Base-by-base conservation (phyloP, 139 green algal genomes). In the Asterochloris erici region DNA sequence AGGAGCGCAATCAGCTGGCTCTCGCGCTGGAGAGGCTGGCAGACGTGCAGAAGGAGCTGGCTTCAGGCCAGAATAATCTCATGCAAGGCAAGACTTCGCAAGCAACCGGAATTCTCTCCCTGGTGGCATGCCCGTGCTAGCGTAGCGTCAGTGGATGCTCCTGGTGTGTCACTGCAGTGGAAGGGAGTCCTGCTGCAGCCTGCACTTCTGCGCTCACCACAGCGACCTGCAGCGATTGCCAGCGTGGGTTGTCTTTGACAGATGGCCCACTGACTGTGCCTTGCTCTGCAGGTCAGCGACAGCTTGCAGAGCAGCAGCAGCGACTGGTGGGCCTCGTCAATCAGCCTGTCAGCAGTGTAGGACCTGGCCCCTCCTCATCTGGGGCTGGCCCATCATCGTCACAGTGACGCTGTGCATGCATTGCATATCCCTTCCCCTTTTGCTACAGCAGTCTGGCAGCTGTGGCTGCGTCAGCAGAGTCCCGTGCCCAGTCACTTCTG, bases 291-390 rank as follows among this genome's bases (percentile, higher is more conserved):
- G 91, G 91, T 21, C 91, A 95, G 85, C 86, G 85, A 83, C 90
- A 94, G 85, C 88, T 95, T 76, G 88, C 87, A 47, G 88, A 93
- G 89, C 91, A 95, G 88, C 91, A 95, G 80, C 83, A 85, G 24
- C 90, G 89, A 63, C 86, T 94, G 74, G 83, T 94, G 69, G 74
- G 24, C 74, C 74, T 79, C 74, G 64, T 79, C 26, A 79, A 79
- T 47, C 66, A 21, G 23, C 66, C 66, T 54, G 38, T 54, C 38
- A 54, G 38, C 38, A 54, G 38, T 54, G 38, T 54, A 54, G 38
- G 38, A 54, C 38, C 38, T 54, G 38, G 38, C 38, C 38, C 38
- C 38, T 54, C 38, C 38, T 54, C 38, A 6, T 54, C 38, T 54
- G 38, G 38, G 38, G 38, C 38, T 54, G 38, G 38, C 38, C 38